Conservation (phyloP, 495 filamentous ascomycete genomes). For the Aspergillus avenaceus region DNA sequence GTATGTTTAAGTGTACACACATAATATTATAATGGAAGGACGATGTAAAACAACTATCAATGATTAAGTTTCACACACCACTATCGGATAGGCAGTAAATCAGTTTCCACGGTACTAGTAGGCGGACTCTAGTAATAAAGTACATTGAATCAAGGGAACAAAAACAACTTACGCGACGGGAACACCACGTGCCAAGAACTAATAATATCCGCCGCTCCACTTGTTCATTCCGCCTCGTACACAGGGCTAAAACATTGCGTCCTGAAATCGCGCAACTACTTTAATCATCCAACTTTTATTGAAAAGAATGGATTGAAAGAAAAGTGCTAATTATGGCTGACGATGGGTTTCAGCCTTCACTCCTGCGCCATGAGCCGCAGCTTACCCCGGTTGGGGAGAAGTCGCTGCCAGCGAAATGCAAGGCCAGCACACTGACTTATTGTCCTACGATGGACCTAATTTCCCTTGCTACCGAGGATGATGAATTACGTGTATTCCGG, state of each 20-base stretch:
- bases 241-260: no score
- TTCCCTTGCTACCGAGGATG: conserved; percentile 62
- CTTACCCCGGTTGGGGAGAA: conserved; percentile 53
- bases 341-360: conserved; percentile 13
- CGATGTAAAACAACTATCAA: no score
- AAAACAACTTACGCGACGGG: not conserved
- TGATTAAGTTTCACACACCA: no score
- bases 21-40: no score
- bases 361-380: conserved; percentile 20
- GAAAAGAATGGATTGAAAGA: conserved; percentile 16
- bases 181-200: conserved; percentile 1
- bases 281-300: conserved; percentile 21
- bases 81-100: no score
- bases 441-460: conserved; percentile 82
- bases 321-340: conserved; percentile 20
- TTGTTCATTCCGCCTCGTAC: not conserved
- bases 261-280: conserved; percentile 1
- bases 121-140: no score
- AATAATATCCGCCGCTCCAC: not conserved
- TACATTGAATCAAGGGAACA: no score
- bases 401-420: conserved; percentile 50
- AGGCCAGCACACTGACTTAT: conserved; percentile 57
- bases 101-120: no score
- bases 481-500: conserved; percentile 60
- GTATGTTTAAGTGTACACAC: no score